Evolutionary conservation across 805 yeast species (phyloP).

Genomic region (Kluyveromyces nonfermentans): DNA sequence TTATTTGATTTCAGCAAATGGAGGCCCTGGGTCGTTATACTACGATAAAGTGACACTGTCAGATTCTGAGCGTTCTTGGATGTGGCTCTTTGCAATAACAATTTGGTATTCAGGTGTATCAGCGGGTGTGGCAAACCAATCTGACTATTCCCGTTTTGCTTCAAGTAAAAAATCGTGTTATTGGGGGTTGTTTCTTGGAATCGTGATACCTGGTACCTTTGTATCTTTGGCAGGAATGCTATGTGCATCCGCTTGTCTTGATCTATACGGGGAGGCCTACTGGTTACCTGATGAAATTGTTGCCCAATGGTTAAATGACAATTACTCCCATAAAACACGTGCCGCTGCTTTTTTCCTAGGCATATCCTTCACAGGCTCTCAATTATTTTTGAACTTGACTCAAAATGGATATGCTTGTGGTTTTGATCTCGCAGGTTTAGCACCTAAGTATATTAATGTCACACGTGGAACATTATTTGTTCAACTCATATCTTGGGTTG

Average conservation of each 20-base stretch:
- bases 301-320: constrained; percentile 31
- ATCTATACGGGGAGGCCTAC: constrained; percentile 29
- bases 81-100: constrained; percentile 34
- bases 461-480: constrained; percentile 31
- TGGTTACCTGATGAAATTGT: constrained; percentile 35
- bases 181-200: constrained; percentile 27
- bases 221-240: constrained; percentile 34
- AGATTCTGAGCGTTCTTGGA: constrained; percentile 29
- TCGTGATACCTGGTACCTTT: constrained; percentile 30
- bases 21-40: constrained; percentile 30
- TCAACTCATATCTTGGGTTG: constrained; percentile 30
- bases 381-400: constrained; percentile 29
- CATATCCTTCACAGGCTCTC: constrained; percentile 29
- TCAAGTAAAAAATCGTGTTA: constrained; percentile 19
- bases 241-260: constrained; percentile 29
- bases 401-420: constrained; percentile 34
- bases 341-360: constrained; percentile 36
- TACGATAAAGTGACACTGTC: constrained; percentile 19
- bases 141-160: constrained; percentile 35
- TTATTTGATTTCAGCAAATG: constrained; percentile 23
- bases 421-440: constrained; percentile 31
- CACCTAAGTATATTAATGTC: constrained; percentile 28
- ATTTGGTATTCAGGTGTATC: constrained; percentile 35
- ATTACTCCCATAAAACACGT: constrained; percentile 29
- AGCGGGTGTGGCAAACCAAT: constrained; percentile 33